Conservation (phyloP, 2,329 filamentous ascomycete genomes). For the Magnaporthiopsis incrustans region DNA sequence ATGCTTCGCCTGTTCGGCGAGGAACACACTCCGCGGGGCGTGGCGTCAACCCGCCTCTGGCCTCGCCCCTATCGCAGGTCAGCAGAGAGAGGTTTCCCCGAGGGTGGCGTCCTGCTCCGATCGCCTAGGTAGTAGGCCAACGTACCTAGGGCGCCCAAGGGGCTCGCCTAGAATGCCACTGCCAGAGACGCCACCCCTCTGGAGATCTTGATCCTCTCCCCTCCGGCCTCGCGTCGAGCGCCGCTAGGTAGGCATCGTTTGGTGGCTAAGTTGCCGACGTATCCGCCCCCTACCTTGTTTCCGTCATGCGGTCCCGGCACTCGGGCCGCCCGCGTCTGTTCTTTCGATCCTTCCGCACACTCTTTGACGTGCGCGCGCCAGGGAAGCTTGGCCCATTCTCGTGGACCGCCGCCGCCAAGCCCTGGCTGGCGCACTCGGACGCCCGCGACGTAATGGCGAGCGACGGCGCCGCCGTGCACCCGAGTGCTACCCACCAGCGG, state of each 20-base stretch:
- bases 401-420: background rate
- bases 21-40: no score
- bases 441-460: background rate
- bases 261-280: background rate
- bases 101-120: background rate
- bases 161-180: background rate
- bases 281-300: background rate
- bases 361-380: background rate
- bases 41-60: background rate
- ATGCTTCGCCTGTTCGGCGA: background rate
- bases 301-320: background rate
- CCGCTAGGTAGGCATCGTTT: background rate
- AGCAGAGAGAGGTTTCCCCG: no score
- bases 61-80: background rate
- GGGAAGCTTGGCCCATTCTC: background rate
- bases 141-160: background rate
- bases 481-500: background rate
- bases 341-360: background rate
- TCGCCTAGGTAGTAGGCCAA: no score
- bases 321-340: background rate
- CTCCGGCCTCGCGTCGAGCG: background rate
- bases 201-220: background rate
- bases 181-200: background rate
- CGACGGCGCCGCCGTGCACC: background rate
- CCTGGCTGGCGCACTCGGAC: background rate